phyloP scores from a whole-genome alignment of 2,329 filamentous ascomycete genomes.

The Neospermospora avenae region DNA sequence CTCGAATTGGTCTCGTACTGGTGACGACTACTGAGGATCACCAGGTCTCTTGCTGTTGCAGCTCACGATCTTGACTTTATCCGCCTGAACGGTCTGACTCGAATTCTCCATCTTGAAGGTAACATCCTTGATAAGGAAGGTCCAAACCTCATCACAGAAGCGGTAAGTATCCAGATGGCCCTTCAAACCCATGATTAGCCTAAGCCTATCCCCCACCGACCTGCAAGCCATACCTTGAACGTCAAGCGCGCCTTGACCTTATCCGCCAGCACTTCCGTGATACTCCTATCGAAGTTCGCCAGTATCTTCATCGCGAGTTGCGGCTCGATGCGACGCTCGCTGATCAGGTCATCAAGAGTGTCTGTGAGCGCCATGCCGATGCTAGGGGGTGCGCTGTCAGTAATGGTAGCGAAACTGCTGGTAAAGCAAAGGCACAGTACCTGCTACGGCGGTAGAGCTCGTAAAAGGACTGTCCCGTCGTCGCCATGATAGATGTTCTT shows the following conservation, averaged over 20 bases:
- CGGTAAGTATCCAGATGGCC: constrained; percentile 97
- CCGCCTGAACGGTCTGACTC: constrained; percentile 69
- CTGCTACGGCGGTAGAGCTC: constrained; percentile 98
- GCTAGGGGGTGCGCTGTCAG: constrained; percentile 49
- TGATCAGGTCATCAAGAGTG: constrained; percentile 95
- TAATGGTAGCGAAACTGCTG: constrained; percentile 27
- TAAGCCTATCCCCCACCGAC: neutral
- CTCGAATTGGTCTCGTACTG: neutral
- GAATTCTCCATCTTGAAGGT: constrained; percentile 93
- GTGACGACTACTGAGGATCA: constrained; percentile 42
- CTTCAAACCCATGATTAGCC: constrained; percentile 45
- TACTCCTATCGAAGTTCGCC: constrained; percentile 88
- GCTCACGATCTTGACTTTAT: constrained; percentile 97
- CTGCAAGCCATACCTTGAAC: constrained; percentile 72
- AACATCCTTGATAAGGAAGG: constrained; percentile 97
- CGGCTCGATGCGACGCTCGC: constrained; percentile 90
- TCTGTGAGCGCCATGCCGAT: constrained; percentile 92
- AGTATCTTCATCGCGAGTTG: constrained; percentile 99
- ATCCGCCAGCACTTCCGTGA: constrained; percentile 86
- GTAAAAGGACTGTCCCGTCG: constrained; percentile 64
- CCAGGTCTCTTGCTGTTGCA: constrained; percentile 86
- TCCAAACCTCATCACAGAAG: constrained; percentile 99
- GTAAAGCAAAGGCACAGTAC: constrained; percentile 53
- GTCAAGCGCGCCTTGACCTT: constrained; percentile 87
- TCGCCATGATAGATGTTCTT: constrained; percentile 42